Evolutionary conservation across 106 monocot genomes (phyloP).

Genomic region (Iris macrosiphon): DNA sequence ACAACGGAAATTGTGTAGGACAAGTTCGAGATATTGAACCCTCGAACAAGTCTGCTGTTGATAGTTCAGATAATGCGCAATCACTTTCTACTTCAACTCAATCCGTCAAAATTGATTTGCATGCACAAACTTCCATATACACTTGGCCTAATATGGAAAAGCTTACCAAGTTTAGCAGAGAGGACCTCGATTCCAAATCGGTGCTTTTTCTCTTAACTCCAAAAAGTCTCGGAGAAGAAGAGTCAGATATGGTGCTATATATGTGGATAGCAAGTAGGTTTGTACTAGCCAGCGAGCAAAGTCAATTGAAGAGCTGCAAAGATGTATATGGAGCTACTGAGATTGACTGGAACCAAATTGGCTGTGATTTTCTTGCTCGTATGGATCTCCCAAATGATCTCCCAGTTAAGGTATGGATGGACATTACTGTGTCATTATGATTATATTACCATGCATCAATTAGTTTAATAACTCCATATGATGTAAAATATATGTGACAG

Average conservation of each 20-base stretch:
- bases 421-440: background rate
- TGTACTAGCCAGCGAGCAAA: constrained; percentile 11
- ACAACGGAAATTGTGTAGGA: background rate
- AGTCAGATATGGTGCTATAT: constrained; percentile 26
- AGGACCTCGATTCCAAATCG: constrained; percentile 48
- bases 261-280: constrained; percentile 55
- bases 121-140: constrained; percentile 18
- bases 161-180: constrained; percentile 21
- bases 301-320: constrained; percentile 4
- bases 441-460: background rate
- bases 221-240: constrained; percentile 5
- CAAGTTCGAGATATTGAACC: background rate
- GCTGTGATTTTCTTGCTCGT: constrained; percentile 49
- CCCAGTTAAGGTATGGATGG: constrained; percentile 37
- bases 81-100: constrained; percentile 4
- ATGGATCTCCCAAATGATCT: constrained; percentile 37
- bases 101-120: background rate
- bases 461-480: background rate
- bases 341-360: constrained; percentile 55
- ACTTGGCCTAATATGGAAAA: constrained; percentile 51
- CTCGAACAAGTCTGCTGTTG: background rate
- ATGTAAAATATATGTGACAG: no score
- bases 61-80: constrained; percentile 5
- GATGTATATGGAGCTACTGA: constrained; percentile 12
- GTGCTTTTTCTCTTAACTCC: constrained; percentile 46